These are phyloP conservation scores for Leccinum uliginosum DNA, from an alignment of 768 basidiomycete species.

Conservation along the genomic window DNA sequence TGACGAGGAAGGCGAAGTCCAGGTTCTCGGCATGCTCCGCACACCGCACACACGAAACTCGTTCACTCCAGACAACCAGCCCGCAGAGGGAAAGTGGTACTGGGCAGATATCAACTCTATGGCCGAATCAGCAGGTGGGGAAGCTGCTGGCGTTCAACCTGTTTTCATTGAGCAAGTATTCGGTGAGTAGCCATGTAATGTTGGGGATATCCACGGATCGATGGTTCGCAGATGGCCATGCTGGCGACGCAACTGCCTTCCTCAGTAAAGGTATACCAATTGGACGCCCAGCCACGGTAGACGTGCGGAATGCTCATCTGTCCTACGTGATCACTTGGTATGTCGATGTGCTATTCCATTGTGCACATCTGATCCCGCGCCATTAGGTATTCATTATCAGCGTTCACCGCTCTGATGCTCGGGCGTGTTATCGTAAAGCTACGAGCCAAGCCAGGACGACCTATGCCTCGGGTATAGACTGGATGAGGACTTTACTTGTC, in stretches of 20 bases:
- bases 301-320: conserved; percentile 89
- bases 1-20: conserved; percentile 52
- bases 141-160: conserved; percentile 40
- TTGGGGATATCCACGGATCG: background rate
- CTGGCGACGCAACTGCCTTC: conserved; percentile 60
- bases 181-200: conserved; percentile 44
- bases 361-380: conserved; percentile 10
- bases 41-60: conserved; percentile 63
- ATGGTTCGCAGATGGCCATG: conserved; percentile 67
- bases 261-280: conserved; percentile 75
- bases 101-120: conserved; percentile 80
- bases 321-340: conserved; percentile 97
- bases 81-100: conserved; percentile 80
- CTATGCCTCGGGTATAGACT: conserved; percentile 48
- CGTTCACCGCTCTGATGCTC: conserved; percentile 82
- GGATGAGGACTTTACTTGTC: background rate
- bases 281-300: conserved; percentile 77
- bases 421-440: conserved; percentile 58
- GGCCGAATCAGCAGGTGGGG: conserved; percentile 73
- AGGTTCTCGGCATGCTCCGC: conserved; percentile 84
- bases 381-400: conserved; percentile 83
- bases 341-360: conserved; percentile 14
- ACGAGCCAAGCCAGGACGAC: conserved; percentile 42
- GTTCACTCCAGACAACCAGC: conserved; percentile 89
- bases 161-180: conserved; percentile 91